These are phyloP conservation scores for Psilocybe cubensis DNA, from an alignment of 768 basidiomycete genomes.

Conservation along the genomic window DNA sequence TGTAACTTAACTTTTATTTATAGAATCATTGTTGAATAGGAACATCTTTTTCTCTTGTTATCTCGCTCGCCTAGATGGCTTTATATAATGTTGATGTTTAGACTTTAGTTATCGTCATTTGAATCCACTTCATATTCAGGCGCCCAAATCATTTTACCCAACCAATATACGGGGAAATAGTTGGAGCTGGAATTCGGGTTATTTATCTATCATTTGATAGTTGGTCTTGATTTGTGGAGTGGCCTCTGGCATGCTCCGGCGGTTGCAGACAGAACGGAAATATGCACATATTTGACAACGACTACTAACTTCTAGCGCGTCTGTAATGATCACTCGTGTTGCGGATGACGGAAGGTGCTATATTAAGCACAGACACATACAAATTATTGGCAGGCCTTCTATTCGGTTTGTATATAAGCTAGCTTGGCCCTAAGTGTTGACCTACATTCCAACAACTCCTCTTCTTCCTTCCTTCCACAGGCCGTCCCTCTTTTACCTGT, in stretches of 20 bases:
- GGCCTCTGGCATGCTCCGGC: background rate
- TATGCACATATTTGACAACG: background rate
- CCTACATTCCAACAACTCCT: slow-evolving; percentile 8
- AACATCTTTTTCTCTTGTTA: background rate
- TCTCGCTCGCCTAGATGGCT: background rate
- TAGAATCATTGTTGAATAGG: background rate
- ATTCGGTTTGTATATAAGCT: slow-evolving; percentile 21
- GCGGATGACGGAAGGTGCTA: slow-evolving; percentile 17
- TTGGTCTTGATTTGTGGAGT: background rate
- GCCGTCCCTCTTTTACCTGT: slow-evolving; percentile 4
- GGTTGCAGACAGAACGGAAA: slow-evolving; percentile 5
- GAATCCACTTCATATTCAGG: background rate
- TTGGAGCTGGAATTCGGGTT: background rate
- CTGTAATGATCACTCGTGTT: slow-evolving; percentile 17
- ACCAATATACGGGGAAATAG: background rate
- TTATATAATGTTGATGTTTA: too few species aligned
- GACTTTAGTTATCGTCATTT: too few species aligned
- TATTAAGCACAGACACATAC: slow-evolving; percentile 4
- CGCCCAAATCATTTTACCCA: too few species aligned
- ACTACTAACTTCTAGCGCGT: slow-evolving; percentile 18
- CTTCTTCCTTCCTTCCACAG: slow-evolving; percentile 9
- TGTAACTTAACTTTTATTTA: background rate
- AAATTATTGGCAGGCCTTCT: slow-evolving; percentile 15
- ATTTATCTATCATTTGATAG: background rate
- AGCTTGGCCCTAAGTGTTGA: slow-evolving; percentile 4